Evolutionary conservation across 495 filamentous ascomycete species (phyloP), one percentile per base, ranked within the genome.

Genomic region (Xylaria palmicola): DNA sequence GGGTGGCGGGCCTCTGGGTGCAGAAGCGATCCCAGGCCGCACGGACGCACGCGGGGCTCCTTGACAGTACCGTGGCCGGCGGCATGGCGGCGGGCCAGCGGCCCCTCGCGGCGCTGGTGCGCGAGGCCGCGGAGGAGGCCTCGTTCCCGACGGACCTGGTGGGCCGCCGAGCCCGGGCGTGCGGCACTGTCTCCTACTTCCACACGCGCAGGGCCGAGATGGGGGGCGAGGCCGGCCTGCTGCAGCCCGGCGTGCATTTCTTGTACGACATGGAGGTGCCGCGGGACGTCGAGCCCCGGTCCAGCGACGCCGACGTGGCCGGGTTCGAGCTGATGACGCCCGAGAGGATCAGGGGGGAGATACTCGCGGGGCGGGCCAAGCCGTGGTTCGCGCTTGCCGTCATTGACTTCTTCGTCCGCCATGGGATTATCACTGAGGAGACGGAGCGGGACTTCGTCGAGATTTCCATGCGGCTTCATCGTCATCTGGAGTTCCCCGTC

Each of bases 391-490:
- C 68, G 13, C 52, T 77, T 3, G 74, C 77, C 29, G 55, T 77
- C 56, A 61, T 82, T 26, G 77, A 75, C 37, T 79, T 79, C 65
- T 75, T 83, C 24, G 68, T 83, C 22, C 59, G 74, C 20, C 79
- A 81, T 68, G 75, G 78, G 3, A 65, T 82, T 37, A 64, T 82
- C n/a, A 76, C 63, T 4, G 48, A 67, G 0, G 79, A 81, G 63
- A 75, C 75, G n/a, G 80, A 85, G 68, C 27, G 32, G 30, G 64
- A 78, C 34, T 82, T 77, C 62, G 62, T 75, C 6, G 77, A 83
- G 62, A 83, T 85, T 51, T 62, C 67, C n/a, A 62, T 66, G 17
- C 58, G 80, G 17, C 62, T 85, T 24, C 78, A 78, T 65, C 71
- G 78, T 27, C 56, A 43, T 47, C 61, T 77, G 51, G 70, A 69